Evolutionary conservation across 2,329 filamentous ascomycete species (phyloP).

Genomic region (Alternaria gansuensis): DNA sequence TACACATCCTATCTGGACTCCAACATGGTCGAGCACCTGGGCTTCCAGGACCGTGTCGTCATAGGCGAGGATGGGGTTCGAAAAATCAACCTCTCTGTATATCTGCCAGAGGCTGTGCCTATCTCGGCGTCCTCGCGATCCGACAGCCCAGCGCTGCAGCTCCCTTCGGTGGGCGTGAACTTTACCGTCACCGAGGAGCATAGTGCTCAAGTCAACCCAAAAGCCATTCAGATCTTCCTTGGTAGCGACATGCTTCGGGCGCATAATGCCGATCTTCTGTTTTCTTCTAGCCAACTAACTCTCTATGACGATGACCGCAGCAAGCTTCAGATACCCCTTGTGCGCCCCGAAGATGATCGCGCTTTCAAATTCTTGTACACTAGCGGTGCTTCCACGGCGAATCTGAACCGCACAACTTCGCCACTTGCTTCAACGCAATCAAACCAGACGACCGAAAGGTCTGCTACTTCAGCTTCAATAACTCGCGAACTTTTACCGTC

Average conservation of each 20-base stretch:
- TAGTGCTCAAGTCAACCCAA: slow-evolving; percentile 60
- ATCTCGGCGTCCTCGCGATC: slow-evolving; percentile 78
- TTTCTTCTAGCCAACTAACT: slow-evolving; percentile 89
- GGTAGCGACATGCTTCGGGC: slow-evolving; percentile 87
- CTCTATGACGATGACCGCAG: slow-evolving; percentile 86
- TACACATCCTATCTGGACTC: slow-evolving; percentile 84
- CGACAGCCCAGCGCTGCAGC: slow-evolving; percentile 75
- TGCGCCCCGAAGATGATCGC: slow-evolving; percentile 86
- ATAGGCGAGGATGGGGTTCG: slow-evolving; percentile 71
- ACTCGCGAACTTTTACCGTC: slow-evolving; percentile 16
- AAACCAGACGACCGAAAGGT: slow-evolving; percentile 9
- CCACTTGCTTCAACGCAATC: slow-evolving; percentile 14
- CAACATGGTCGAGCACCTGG: slow-evolving; percentile 77
- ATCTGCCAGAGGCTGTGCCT: slow-evolving; percentile 89
- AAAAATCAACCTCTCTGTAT: slow-evolving; percentile 80
- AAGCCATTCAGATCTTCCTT: slow-evolving; percentile 82
- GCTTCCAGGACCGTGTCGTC: slow-evolving; percentile 71
- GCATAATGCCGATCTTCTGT: slow-evolving; percentile 88
- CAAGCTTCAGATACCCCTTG: slow-evolving; percentile 88
- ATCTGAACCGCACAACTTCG: slow-evolving; percentile 13
- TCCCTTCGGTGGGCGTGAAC: slow-evolving; percentile 80
- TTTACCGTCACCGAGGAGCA: slow-evolving; percentile 77
- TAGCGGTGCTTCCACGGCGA: slow-evolving; percentile 30
- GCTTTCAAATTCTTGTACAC: slow-evolving; percentile 80
- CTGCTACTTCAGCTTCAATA: slow-evolving; percentile 4